Percentiles rank a stretch among this genome's conserved stretches.
Conservation (phyloP, 1,284 basidiomycete species). For the Fomes fomentarius region DNA sequence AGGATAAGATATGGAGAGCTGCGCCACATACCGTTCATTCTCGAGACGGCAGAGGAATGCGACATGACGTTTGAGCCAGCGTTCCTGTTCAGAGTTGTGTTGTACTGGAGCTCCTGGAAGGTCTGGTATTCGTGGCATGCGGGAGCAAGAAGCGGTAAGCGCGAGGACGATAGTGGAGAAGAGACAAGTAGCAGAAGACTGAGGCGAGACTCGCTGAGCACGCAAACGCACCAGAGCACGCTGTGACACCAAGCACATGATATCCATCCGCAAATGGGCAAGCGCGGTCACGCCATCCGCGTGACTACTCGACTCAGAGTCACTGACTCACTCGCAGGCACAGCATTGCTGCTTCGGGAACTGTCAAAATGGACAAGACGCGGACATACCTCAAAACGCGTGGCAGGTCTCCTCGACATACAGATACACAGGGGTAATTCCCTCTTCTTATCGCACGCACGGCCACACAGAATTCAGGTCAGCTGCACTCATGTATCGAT, state of each 20-base stretch:
- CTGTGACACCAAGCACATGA: slow-evolving; percentile 8
- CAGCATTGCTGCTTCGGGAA: background rate
- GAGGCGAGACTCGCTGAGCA: background rate
- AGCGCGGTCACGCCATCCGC: background rate
- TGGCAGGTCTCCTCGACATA: background rate
- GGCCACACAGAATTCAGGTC: background rate
- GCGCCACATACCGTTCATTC: slow-evolving; percentile 51
- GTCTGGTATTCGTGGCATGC: slow-evolving; percentile 58
- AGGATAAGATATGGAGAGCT: slow-evolving; percentile 4
- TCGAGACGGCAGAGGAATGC: slow-evolving; percentile 67
- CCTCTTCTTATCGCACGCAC: background rate
- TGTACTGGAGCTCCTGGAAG: slow-evolving; percentile 64
- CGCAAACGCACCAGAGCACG: slow-evolving; percentile 13
- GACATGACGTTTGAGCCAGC: slow-evolving; percentile 66
- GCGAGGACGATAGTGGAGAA: background rate
- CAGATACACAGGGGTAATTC: background rate
- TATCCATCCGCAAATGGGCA: background rate
- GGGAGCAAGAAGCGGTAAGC: background rate
- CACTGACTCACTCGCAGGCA: too few species aligned
- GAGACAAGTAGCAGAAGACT: background rate
- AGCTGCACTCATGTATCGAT: background rate
- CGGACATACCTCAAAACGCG: background rate
- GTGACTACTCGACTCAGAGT: slow-evolving; percentile 3
- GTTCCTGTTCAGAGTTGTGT: slow-evolving; percentile 57
- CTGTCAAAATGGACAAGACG: background rate